phyloP scores from a whole-genome alignment of 1,139 yeast genomes.

The Taphrina wiesneri region DNA sequence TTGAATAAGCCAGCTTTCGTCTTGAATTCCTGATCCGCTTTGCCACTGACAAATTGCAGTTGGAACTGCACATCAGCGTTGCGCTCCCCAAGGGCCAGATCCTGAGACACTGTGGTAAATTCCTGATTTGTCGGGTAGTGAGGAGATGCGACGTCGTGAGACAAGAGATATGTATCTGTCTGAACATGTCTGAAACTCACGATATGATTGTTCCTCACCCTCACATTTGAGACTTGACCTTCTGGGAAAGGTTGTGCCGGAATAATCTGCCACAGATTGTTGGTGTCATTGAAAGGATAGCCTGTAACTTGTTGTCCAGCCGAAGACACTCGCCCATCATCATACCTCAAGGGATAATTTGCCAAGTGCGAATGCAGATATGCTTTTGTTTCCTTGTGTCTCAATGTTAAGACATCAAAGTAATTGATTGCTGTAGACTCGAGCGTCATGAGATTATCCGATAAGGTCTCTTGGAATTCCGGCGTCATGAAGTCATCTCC shows the following conservation, averaged over 20 bases:
- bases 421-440: slow-evolving; percentile 72
- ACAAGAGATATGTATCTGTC: slow-evolving; percentile 73
- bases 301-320: slow-evolving; percentile 95
- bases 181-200: slow-evolving; percentile 79
- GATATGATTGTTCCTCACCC: slow-evolving; percentile 62
- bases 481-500: slow-evolving; percentile 94
- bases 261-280: slow-evolving; percentile 83
- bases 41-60: slow-evolving; percentile 59
- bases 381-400: slow-evolving; percentile 73
- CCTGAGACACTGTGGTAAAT: slow-evolving; percentile 69
- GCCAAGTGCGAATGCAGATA: slow-evolving; percentile 76
- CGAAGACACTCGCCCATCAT: slow-evolving; percentile 93
- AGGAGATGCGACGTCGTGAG: slow-evolving; percentile 99
- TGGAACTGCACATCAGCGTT: slow-evolving; percentile 78
- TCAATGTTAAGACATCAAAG: slow-evolving; percentile 71
- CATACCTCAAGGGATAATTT: slow-evolving; percentile 84
- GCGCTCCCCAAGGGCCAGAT: slow-evolving; percentile 57
- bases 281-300: slow-evolving; percentile 57
- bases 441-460: slow-evolving; percentile 75
- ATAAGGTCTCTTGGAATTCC: slow-evolving; percentile 87
- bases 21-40: slow-evolving; percentile 58
- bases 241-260: slow-evolving; percentile 58
- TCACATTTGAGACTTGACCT: slow-evolving; percentile 50
- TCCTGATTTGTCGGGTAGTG: slow-evolving; percentile 86
- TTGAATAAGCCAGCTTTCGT: slow-evolving; percentile 70